Conservation (phyloP, 106 monocot genomes). For the Dendrobium catenatum region DNA sequence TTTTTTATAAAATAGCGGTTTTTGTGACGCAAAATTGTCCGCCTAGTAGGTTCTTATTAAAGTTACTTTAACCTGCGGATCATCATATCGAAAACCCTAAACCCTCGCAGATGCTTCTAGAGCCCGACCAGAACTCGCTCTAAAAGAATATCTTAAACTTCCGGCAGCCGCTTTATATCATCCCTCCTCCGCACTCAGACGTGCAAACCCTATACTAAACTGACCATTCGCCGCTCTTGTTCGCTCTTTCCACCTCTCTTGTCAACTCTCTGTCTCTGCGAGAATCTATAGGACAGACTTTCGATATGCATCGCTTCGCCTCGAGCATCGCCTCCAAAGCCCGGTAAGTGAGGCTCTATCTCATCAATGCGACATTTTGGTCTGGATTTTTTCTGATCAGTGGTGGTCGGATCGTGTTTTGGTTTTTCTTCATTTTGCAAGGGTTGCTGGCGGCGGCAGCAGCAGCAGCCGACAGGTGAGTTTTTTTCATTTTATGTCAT, state of each 20-base stretch:
- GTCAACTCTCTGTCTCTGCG: background rate
- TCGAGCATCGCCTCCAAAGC: constrained; percentile 23
- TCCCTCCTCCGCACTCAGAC: background rate
- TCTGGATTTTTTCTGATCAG: background rate
- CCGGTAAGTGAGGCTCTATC: constrained; percentile 11
- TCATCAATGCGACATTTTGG: background rate
- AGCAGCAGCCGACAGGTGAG: constrained; percentile 25
- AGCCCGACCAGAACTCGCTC: background rate
- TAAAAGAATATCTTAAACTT: background rate
- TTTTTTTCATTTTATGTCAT: background rate
- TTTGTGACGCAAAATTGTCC: background rate
- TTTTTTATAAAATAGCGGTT: no score
- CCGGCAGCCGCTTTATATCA: background rate
- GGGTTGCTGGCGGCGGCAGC: constrained; percentile 18
- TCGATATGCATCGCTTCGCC: constrained; percentile 30
- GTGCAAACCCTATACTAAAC: background rate
- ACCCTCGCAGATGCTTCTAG: constrained; percentile 2
- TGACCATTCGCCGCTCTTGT: background rate
- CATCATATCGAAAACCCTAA: background rate
- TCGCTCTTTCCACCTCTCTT: background rate
- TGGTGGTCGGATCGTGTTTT: background rate
- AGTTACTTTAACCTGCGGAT: background rate
- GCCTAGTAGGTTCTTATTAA: background rate
- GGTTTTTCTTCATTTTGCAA: constrained; percentile 5
- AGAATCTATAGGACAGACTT: background rate